phyloP scores from a whole-genome alignment of 2,329 filamentous ascomycete species.

The Coniochaeta hoffmannii region DNA sequence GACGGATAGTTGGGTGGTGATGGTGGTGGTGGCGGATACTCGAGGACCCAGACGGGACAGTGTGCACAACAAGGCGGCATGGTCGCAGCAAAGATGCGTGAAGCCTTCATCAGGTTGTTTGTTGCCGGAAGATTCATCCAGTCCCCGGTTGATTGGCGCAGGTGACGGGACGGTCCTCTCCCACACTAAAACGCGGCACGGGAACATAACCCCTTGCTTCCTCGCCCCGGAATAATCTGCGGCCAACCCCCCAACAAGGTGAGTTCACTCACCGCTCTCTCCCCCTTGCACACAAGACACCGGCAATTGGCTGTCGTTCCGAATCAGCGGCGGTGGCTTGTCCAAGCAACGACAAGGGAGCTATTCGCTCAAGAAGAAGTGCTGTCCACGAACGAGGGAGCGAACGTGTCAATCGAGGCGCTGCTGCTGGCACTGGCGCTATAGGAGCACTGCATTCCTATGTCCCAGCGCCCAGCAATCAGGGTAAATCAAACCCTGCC shows the following conservation, averaged over 20 bases:
- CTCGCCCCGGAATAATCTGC: neutral
- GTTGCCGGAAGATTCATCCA: neutral
- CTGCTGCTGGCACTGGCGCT: neutral
- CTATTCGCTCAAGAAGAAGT: neutral
- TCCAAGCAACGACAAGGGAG: neutral
- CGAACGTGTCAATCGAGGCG: neutral
- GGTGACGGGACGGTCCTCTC: conserved; percentile 11
- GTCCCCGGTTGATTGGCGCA: conserved; percentile 4
- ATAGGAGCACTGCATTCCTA: neutral
- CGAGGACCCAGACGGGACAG: no score
- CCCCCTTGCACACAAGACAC: neutral
- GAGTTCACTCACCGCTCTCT: neutral
- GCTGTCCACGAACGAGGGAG: neutral
- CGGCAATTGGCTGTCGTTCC: neutral
- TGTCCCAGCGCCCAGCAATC: neutral
- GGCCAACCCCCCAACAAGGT: neutral
- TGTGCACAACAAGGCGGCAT: neutral
- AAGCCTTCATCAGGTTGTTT: neutral
- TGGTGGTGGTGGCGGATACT: neutral
- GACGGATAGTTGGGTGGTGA: neutral
- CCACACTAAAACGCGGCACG: conserved; percentile 5
- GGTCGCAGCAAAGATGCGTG: neutral
- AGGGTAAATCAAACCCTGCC: neutral
- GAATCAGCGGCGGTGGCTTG: neutral
- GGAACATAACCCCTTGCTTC: conserved; percentile 2